Evolutionary conservation across 768 basidiomycete genomes (phyloP).

Genomic region (Boletus eberwhitei): DNA sequence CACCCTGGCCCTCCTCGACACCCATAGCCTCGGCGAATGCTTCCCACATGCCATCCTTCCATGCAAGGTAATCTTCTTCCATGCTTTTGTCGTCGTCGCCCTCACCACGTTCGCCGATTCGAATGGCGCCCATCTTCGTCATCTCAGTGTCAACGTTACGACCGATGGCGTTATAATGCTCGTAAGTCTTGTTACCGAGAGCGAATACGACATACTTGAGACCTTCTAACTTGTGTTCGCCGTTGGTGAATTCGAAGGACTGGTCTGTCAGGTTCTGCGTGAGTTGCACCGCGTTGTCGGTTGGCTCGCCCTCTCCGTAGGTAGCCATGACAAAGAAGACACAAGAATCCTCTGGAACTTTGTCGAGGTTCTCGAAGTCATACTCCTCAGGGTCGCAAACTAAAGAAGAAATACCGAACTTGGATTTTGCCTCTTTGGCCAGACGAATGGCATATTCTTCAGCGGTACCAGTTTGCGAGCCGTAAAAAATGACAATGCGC

Average conservation of each 20-base stretch:
- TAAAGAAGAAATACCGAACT: conserved; percentile 91
- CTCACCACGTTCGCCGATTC: conserved; percentile 89
- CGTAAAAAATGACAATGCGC: conserved; percentile 95
- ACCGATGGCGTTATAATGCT: conserved; percentile 93
- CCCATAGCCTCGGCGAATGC: conserved; percentile 77
- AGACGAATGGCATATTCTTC: conserved; percentile 98
- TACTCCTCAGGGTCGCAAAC: conserved; percentile 99
- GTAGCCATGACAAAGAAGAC: conserved; percentile 97
- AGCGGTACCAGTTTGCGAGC: conserved; percentile 97
- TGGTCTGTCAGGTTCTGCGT: conserved; percentile 90
- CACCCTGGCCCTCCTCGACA: conserved; percentile 95
- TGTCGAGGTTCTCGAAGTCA: conserved; percentile 95
- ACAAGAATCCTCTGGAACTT: conserved; percentile 80
- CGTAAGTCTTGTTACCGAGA: conserved; percentile 91
- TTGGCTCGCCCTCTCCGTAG: conserved; percentile 98
- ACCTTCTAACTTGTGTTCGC: conserved; percentile 69
- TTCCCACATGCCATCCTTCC: conserved; percentile 98
- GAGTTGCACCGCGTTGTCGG: conserved; percentile 93
- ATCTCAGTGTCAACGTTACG: conserved; percentile 73
- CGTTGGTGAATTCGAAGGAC: conserved; percentile 82
- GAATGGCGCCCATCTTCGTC: conserved; percentile 72
- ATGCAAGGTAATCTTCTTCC: conserved; percentile 99
- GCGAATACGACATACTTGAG: conserved; percentile 95
- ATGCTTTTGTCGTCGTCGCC: conserved; percentile 99
- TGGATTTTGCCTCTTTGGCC: conserved; percentile 96